Base-by-base conservation (phyloP, 768 basidiomycete genomes). In the Podaxis sp. region DNA sequence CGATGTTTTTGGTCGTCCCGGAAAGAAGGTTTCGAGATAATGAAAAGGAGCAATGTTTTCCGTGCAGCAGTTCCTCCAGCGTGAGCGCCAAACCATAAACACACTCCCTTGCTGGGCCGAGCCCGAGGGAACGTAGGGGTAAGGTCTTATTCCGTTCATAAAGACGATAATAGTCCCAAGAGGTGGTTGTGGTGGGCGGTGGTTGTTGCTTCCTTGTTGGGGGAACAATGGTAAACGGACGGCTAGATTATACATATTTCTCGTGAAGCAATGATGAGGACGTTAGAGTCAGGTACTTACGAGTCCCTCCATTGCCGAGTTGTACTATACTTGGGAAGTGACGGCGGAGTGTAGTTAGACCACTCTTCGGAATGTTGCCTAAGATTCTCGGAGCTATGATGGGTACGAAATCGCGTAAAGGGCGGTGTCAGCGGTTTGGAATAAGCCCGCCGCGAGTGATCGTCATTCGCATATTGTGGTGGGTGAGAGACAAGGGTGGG, bases 21-120 rank as follows among this genome's bases (percentile, higher is more conserved):
- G 82, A 81, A 48, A 83, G 71, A 48, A 86, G 69, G 11, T 79
- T 78, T 55, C 88, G 84, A 44, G 82, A 86, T 66, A 90, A 82
- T 56, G 83, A 80, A 67, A 88, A 88, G 60, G 77, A 80, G 66
- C 83, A 84, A 15, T 75, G 76, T 52, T 81, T 80, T 33, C 89
- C 87, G 24, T 71, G 72, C 70, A 82, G 85, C 38, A 90, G 76
- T 65, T 89, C 87, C 62, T 89, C 85, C 20, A 90, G 79, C 1
- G 83, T 80, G 59, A 89, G 72, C 17, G 78, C 76, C 4, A 90
- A 80, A 0, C 86, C 82, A 73, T 87, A 89, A n/a, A 82, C 76
- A 87, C 88, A 90, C 70, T 89, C 88, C 64, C 81, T 82, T 33
- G 80, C 77, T 46, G 70, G 66, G 28, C 79, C 79, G 64, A 80